phyloP scores from a whole-genome alignment of 148 eudicot genomes.

The Cornus florida region DNA sequence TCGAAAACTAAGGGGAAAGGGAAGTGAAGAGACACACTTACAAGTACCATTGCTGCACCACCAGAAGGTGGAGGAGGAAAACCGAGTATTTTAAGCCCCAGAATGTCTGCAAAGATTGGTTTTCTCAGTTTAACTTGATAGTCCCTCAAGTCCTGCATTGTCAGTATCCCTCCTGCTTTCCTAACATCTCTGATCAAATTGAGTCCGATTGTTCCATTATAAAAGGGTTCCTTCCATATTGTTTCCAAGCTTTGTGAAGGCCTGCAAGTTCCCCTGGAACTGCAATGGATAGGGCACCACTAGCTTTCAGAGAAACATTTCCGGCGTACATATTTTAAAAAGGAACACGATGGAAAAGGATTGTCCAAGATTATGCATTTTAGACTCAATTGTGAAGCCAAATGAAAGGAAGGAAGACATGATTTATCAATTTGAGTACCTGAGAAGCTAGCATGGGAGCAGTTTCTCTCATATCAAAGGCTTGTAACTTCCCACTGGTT shows the following conservation, averaged over 20 bases:
- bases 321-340: conserved; percentile 34
- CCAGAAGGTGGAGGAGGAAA: conserved; percentile 57
- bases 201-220: conserved; percentile 38
- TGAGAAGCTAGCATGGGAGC: conserved; percentile 33
- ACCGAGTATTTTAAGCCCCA: conserved; percentile 34
- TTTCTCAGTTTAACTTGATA: conserved; percentile 31
- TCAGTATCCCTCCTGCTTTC: conserved; percentile 36
- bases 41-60: conserved; percentile 33
- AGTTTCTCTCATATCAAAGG: conserved; percentile 37
- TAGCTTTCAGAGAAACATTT: conserved; percentile 21
- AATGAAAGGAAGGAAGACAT: not conserved
- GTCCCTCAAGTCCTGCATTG: conserved; percentile 31
- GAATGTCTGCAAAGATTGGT: conserved; percentile 28
- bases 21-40: conserved; percentile 15
- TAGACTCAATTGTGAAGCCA: not conserved
- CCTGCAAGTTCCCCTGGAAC: conserved; percentile 53
- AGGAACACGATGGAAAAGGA: not conserved
- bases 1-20: not conserved
- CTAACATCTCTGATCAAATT: conserved; percentile 30
- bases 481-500: conserved; percentile 19
- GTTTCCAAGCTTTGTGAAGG: conserved; percentile 40
- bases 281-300: conserved; percentile 39
- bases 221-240: conserved; percentile 36
- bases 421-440: conserved; percentile 13
- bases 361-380: too few species aligned